Conservation (phyloP, 1,284 basidiomycete species). For the Neolentinus lepideus region DNA sequence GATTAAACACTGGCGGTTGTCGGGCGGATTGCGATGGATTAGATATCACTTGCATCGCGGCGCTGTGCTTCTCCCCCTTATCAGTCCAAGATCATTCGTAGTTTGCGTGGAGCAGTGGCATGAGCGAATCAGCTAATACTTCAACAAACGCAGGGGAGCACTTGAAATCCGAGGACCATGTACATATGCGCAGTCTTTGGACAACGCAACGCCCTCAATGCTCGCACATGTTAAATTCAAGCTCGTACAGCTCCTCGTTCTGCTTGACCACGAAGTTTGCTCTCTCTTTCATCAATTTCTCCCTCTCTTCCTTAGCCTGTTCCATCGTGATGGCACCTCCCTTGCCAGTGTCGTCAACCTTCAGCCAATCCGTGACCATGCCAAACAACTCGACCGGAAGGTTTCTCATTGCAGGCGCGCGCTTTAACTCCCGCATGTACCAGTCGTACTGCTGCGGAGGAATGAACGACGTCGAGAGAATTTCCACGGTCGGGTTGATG, state of each 20-base stretch:
- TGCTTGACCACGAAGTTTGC: slow-evolving; percentile 7
- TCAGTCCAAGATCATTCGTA: too few species aligned
- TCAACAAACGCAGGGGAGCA: too few species aligned
- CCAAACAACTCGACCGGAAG: background rate
- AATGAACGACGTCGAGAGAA: slow-evolving; percentile 12
- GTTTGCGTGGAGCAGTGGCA: too few species aligned
- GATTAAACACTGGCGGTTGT: too few species aligned
- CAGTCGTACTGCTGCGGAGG: slow-evolving; percentile 13
- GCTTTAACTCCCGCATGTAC: slow-evolving; percentile 13
- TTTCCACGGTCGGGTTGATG: slow-evolving; percentile 17
- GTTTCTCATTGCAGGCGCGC: background rate
- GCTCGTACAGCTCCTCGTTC: slow-evolving; percentile 9
- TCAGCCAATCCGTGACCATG: background rate
- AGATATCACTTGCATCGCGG: too few species aligned
- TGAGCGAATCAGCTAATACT: too few species aligned
- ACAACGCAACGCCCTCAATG: too few species aligned
- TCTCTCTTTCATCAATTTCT: slow-evolving; percentile 12
- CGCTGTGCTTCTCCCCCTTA: too few species aligned
- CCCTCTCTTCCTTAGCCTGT: slow-evolving; percentile 9
- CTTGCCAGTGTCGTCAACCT: background rate
- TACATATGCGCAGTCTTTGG: too few species aligned
- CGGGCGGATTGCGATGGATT: too few species aligned
- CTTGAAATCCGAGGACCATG: too few species aligned
- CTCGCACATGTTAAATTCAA: slow-evolving; percentile 12
- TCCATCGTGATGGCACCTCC: slow-evolving; percentile 5